Evolutionary conservation across 345 rosid species (phyloP), one percentile per base, ranked within the genome.

Genomic region (Anacardium occidentale): DNA sequence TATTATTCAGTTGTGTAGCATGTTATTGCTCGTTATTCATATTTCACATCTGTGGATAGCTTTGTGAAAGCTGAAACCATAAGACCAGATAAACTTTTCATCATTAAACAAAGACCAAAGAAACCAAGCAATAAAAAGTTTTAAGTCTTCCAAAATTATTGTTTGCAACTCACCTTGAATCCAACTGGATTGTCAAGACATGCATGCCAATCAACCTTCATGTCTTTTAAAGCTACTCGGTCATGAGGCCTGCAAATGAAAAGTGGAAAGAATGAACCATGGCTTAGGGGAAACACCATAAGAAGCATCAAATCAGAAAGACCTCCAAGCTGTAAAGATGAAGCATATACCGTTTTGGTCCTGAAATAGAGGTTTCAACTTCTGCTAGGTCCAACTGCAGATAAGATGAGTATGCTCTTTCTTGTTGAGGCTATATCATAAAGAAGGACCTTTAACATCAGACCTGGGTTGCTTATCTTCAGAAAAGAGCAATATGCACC

Each of bases 161-260:
- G 13, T 22, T 60, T 13, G 40, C 11, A 42, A 70, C 87, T 76
- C 48, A 90, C 97, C 90, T 91, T 91, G 75, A 91, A 91, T 71
- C 97, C 95, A 65, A 89, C 93, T 71, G 75, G 79, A 40, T 77
- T 91, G 57, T 85, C 88, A 66, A 89, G 90, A 77, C 98, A 91
- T 52, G 95, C 85, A 71, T 87, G 97, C 98, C 97, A 93, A 72
- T 93, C 98, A 68, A 83, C 84, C 82, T 89, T 93, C 98, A 89
- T 88, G 61, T 89, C 92, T 78, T 81, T 93, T 82, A 91, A 54
- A 69, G 87, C 65, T 78, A 91, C 97, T 66, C 90, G 89, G 75
- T 93, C 97, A 77, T 91, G 96, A 72, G 91, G 97, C 72, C 98
- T 90, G 79, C 22, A 62, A 74, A 14, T 37, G 67, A 83, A 72